Evolutionary conservation across 352 stramenopile species (phyloP).

Genomic region (Pythium guiyangense): DNA sequence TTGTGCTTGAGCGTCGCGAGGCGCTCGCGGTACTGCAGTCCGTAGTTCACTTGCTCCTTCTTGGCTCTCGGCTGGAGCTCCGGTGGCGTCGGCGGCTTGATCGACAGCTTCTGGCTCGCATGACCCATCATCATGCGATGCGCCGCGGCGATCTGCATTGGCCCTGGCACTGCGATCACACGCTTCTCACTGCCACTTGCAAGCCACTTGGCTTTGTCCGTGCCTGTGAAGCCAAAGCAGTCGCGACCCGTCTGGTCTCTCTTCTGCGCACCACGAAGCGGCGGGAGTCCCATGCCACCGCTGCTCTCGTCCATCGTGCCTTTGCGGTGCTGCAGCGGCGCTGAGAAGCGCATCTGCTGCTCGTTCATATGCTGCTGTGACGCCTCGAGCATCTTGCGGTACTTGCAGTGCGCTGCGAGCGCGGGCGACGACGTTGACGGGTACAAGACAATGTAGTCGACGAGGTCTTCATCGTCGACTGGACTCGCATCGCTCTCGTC

Average conservation of each 20-base stretch:
- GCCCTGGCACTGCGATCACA: constrained; percentile 47
- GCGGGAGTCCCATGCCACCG: constrained; percentile 33
- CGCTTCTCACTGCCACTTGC: constrained; percentile 45
- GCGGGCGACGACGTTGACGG: constrained; percentile 29
- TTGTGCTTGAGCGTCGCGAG: constrained; percentile 74
- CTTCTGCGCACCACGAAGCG: constrained; percentile 48
- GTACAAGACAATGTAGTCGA: constrained; percentile 71
- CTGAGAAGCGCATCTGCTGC: constrained; percentile 75
- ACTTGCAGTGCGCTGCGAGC: constrained; percentile 44
- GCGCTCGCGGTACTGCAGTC: constrained; percentile 72
- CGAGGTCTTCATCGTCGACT: constrained; percentile 28
- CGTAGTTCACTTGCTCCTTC: constrained; percentile 63
- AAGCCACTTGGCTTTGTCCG: constrained; percentile 68
- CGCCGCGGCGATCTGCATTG: constrained; percentile 70
- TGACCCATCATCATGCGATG: constrained; percentile 82
- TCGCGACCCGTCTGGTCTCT: constrained; percentile 47
- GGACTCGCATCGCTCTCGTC: neutral
- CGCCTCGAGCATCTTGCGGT: constrained; percentile 75
- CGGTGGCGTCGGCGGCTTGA: constrained; percentile 69
- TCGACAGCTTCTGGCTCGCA: constrained; percentile 74
- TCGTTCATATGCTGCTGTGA: constrained; percentile 77
- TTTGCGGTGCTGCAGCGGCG: constrained; percentile 69
- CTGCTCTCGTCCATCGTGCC: constrained; percentile 8
- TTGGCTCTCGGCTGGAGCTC: constrained; percentile 35
- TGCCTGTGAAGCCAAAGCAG: constrained; percentile 78